Conservation (phyloP, 345 rosid species). For the Excoecaria agallocha region DNA sequence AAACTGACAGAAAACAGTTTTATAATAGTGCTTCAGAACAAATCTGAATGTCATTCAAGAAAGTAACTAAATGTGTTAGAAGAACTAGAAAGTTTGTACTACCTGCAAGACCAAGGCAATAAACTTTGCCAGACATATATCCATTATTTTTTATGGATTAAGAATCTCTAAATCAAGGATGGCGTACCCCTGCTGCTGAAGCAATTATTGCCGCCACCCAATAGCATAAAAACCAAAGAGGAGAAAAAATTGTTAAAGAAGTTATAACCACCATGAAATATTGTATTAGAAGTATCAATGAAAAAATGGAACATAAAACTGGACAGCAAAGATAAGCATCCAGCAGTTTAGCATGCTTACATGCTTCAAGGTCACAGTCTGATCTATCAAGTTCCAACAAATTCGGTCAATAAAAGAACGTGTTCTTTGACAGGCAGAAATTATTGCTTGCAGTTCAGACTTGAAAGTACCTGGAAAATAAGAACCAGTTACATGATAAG, state of each 20-base stretch:
- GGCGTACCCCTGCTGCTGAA: slow-evolving; percentile 71
- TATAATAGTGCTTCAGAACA: slow-evolving; percentile 16
- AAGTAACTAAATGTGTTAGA: slow-evolving; percentile 15
- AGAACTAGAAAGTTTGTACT: slow-evolving; percentile 6
- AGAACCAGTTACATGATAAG: slow-evolving; percentile 15
- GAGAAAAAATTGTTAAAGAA: slow-evolving; percentile 7
- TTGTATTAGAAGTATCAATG: neutral
- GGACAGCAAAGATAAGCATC: slow-evolving; percentile 1
- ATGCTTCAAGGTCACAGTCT: slow-evolving; percentile 51
- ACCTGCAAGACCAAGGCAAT: slow-evolving; percentile 70
- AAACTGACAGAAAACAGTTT: slow-evolving; percentile 45
- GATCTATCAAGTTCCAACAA: slow-evolving; percentile 49
- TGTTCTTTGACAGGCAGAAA: slow-evolving; percentile 66
- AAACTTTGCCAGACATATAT: slow-evolving; percentile 67
- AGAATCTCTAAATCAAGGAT: slow-evolving; percentile 62
- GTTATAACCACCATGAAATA: neutral
- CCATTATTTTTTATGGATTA: slow-evolving; percentile 49
- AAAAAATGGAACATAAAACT: neutral
- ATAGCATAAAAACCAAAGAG: slow-evolving; percentile 4
- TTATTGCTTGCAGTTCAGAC: slow-evolving; percentile 62
- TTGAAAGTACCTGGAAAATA: slow-evolving; percentile 49
- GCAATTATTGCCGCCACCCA: slow-evolving; percentile 14
- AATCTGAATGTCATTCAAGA: neutral
- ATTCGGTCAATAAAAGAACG: slow-evolving; percentile 58
- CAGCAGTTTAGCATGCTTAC: slow-evolving; percentile 41